Percentiles rank a stretch among this genome's conserved stretches.
phyloP scores from a whole-genome alignment of 192 early-diverging fungal species.

The Coemansia sp. region DNA sequence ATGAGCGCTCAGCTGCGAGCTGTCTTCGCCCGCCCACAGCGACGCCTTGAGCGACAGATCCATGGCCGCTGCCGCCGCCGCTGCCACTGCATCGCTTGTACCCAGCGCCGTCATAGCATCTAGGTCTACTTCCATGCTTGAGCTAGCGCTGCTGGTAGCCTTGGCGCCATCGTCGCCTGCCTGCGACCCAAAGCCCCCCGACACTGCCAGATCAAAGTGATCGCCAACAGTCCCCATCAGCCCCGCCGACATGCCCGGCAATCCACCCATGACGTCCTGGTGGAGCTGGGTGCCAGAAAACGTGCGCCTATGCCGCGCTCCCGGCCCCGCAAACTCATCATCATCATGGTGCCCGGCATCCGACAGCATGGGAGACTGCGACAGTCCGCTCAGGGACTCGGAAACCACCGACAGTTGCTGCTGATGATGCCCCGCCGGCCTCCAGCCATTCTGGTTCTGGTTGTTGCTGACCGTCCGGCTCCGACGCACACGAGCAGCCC shows the following conservation, averaged over 20 bases:
- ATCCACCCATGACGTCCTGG: constrained; percentile 20
- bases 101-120: constrained; percentile 40
- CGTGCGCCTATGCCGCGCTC: constrained; percentile 16
- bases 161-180: neutral
- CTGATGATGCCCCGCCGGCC: constrained; percentile 1
- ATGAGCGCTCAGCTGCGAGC: constrained; percentile 3
- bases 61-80: constrained; percentile 3
- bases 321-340: neutral
- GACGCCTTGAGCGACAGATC: constrained; percentile 37
- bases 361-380: constrained; percentile 1
- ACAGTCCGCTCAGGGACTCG: constrained; percentile 3
- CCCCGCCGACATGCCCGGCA: constrained; percentile 6
- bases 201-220: neutral
- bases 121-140: constrained; percentile 17
- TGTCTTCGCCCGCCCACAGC: constrained; percentile 20
- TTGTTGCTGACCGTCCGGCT: constrained; percentile 10
- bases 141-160: neutral
- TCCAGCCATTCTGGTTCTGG: neutral
- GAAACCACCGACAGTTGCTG: constrained; percentile 14
- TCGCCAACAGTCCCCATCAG: constrained; percentile 1
- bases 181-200: neutral
- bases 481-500: constrained; percentile 7
- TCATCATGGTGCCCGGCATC: too few species aligned
- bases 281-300: constrained; percentile 28
- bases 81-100: too few species aligned